Evolutionary conservation across 768 basidiomycete genomes (phyloP).

Genomic region (Leccinellum rugosiceps): DNA sequence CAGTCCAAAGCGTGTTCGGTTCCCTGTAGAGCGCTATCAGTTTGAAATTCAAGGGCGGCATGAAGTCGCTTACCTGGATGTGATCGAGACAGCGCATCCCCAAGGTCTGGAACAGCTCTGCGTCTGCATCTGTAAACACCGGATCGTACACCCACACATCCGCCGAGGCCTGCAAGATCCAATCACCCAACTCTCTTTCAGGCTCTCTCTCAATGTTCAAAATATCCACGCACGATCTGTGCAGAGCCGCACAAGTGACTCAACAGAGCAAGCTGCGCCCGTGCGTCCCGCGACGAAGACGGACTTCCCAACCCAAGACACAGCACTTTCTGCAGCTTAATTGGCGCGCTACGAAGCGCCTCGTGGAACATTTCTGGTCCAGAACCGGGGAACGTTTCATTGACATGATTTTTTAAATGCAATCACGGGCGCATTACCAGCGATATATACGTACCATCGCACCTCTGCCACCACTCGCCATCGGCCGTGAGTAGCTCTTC

Average conservation of each 20-base stretch:
- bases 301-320: slow-evolving; percentile 79
- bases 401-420: background rate
- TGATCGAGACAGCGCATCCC: slow-evolving; percentile 37
- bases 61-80: slow-evolving; percentile 48
- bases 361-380: slow-evolving; percentile 36
- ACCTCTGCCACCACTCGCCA: slow-evolving; percentile 53
- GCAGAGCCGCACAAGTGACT: slow-evolving; percentile 49
- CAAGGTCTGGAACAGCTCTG: slow-evolving; percentile 41
- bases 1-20: slow-evolving; percentile 29
- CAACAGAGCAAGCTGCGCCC: slow-evolving; percentile 68
- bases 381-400: background rate
- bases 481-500: slow-evolving; percentile 46
- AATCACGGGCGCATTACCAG: slow-evolving; percentile 14
- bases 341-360: slow-evolving; percentile 26
- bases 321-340: slow-evolving; percentile 39
- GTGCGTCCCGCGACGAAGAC: slow-evolving; percentile 54
- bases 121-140: slow-evolving; percentile 64
- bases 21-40: slow-evolving; percentile 27
- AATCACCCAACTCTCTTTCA: background rate
- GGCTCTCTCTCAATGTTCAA: slow-evolving; percentile 4
- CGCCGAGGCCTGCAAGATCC: slow-evolving; percentile 40
- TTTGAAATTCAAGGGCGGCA: slow-evolving; percentile 1
- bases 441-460: slow-evolving; percentile 45
- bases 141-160: slow-evolving; percentile 65
- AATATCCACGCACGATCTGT: slow-evolving; percentile 56